Evolutionary conservation across 1,139 yeast species (phyloP), one percentile per base, ranked within the genome.

Genomic region (Kodamaea sp.): DNA sequence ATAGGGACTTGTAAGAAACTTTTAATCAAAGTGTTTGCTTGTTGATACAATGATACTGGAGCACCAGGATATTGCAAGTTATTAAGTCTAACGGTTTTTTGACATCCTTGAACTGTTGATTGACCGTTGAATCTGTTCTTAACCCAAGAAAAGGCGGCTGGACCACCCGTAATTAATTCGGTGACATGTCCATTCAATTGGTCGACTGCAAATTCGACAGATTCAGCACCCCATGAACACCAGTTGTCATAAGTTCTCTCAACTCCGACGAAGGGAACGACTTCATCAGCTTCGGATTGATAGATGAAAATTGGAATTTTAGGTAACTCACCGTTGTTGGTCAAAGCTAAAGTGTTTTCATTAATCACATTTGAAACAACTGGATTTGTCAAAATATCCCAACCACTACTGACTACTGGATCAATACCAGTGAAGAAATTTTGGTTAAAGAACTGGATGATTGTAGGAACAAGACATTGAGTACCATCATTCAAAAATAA

Each of bases 281-380:
- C 52, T 6, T 47, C 46, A 44, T 66, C 72, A 4, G 53, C 37
- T 22, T 45, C 35, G 1, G 67, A 67, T 38, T 66, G 71, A 49
- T 57, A 65, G 7, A 65, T 50, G 37, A 65, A 65, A 3, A 67
- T 35, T 1, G 71, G 72, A 8, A 64, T 53, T 29, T 58, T 43
- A 2, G 72, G 72, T 25, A 51, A 41, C 8, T 37, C 46, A 8
- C 47, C 44, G 33, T 46, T 40, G n/a, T 54, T 32, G 5, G 56
- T 58, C 23, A 62, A 44, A 4, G 67, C 55, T 34, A 58, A 56
- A 4, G 55, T 50, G 24, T 36, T 37, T 8, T 47, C 40, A 11
- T 35, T 39, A 9, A 60, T 31, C 5, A 58, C 46, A 5, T 44
- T 37, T 7, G 31, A 32, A 7, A 54, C 47, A 1, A 46, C 42